Evolutionary conservation across 495 filamentous ascomycete species (phyloP), one percentile per base, ranked within the genome.

Genomic region (Chaetomium fimeti): DNA sequence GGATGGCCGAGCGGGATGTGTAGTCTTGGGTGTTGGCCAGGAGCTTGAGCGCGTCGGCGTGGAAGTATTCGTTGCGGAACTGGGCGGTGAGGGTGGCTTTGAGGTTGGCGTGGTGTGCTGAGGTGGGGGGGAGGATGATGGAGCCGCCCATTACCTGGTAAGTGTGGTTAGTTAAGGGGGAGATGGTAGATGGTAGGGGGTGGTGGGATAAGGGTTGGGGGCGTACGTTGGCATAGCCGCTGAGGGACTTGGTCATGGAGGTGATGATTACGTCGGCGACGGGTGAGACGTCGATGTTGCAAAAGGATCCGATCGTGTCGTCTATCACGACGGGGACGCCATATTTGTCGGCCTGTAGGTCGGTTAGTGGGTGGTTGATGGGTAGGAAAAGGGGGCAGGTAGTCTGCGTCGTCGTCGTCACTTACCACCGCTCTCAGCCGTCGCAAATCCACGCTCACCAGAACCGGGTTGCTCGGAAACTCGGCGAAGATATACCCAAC

Each of bases 241-340:
- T 79, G 64, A 85, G 82, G 2, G 73, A 72, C 70, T 85, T 85
- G 24, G 81, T 83, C 9, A 84, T 70, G 40, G 74, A 78, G 1
- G 79, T 78, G 7, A 82, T 55, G 53, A 85, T 57, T 2, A 80
- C 69, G 66, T 85, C 83, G 0, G 75, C 77, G 0, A 68, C 68
- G 16, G 69, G 64, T 25, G 76, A 57, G 22, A 81, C 67, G 62
- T 83, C 77, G 25, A 83, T 68, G 61, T 85, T 85, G 63, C 73
- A 75, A n/a, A 78, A 80, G 6, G 74, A 80, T 3, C 75, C 80
- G 28, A 82, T 67, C 0, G 82, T 84, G 13, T 85, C 82, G 68
- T 85, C 83, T 12, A 77, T 64, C 2, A 83, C 76, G 1, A 83
- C 48, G 32, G 77, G 61, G 68, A 84, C 79, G n/a, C 65, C 67